These are phyloP conservation scores for Theobroma grandiflorum DNA, from an alignment of 441 rosid species.

Conservation along the genomic window DNA sequence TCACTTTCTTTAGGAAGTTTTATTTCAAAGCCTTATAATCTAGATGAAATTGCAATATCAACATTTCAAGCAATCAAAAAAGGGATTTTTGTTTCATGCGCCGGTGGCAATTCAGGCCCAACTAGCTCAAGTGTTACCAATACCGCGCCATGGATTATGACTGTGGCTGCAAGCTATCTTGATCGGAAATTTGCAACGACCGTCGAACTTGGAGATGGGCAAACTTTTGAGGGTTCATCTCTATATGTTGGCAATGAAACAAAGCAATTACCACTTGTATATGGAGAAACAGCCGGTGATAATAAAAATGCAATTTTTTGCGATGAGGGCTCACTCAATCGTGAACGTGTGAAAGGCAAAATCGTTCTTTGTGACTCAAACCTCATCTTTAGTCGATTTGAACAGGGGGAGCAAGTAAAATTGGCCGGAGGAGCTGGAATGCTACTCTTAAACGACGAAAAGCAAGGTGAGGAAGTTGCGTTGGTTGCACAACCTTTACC, in stretches of 20 bases:
- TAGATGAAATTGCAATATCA: neutral
- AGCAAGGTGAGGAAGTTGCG: conserved; percentile 57
- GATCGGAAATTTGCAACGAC: conserved; percentile 63
- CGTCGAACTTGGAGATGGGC: conserved; percentile 49
- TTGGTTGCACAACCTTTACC: conserved; percentile 47
- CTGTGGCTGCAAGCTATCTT: conserved; percentile 67
- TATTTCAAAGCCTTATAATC: neutral
- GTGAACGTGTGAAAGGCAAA: conserved; percentile 50
- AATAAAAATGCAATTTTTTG: neutral
- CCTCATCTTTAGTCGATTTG: conserved; percentile 28
- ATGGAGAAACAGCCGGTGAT: conserved; percentile 35
- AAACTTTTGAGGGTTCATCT: conserved; percentile 20
- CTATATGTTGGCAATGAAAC: conserved; percentile 14
- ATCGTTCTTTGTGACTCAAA: conserved; percentile 51
- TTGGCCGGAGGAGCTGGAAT: conserved; percentile 1
- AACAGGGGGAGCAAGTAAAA: conserved; percentile 60
- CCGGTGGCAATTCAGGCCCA: neutral
- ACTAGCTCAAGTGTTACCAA: neutral
- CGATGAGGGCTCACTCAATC: conserved; percentile 36
- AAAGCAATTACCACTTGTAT: conserved; percentile 22
- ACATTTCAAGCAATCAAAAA: neutral
- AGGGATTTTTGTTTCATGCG: neutral
- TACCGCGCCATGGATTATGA: conserved; percentile 60
- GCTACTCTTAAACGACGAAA: conserved; percentile 44
- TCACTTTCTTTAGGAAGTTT: conserved; percentile 35